Evolutionary conservation across 225 moss, liverwort and hornwort species (phyloP).

Genomic region (Ulota crispa): DNA sequence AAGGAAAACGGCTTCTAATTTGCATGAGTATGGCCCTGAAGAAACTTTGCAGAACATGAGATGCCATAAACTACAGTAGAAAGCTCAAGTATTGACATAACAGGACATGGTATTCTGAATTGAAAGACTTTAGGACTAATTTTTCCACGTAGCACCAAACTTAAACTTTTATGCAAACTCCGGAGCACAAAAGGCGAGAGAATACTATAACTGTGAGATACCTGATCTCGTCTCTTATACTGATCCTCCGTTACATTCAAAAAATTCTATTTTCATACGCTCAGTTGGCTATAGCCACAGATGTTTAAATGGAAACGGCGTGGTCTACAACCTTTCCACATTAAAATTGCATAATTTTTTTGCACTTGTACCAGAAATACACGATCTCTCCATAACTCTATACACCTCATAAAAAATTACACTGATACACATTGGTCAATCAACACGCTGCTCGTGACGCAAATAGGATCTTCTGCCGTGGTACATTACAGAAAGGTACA

Average conservation of each 20-base stretch:
- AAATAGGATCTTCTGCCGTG: neutral
- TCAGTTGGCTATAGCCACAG: neutral
- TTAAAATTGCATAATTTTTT: neutral
- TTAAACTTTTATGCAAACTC: neutral
- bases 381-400: neutral
- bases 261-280: neutral
- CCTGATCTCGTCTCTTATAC: neutral
- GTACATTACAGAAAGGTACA: neutral
- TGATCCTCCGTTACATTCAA: neutral
- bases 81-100: neutral
- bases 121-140: constrained; percentile 1
- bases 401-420: neutral
- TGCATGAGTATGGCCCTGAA: neutral
- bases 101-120: neutral
- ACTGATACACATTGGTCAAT: neutral
- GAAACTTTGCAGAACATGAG: neutral
- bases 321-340: neutral
- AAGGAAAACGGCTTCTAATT: neutral
- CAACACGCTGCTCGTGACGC: neutral
- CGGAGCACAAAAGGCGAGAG: neutral
- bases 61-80: neutral
- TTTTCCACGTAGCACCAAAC: neutral
- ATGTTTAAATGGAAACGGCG: neutral
- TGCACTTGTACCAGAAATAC: neutral
- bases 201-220: neutral